Base-by-base conservation (phyloP, 805 yeast genomes). In the Monosporozyma unispora region DNA sequence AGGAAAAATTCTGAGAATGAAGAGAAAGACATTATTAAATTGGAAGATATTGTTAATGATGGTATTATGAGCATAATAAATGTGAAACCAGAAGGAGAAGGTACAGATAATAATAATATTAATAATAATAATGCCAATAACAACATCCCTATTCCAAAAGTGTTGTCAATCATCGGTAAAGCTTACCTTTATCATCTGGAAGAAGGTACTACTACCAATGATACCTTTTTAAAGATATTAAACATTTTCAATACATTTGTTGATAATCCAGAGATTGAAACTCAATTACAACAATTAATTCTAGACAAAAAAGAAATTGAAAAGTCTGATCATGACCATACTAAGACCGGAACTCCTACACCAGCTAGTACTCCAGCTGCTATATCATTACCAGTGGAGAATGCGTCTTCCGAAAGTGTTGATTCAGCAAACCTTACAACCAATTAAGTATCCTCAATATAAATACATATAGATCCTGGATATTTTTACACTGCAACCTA, bases 111-210 rank as follows among this genome's bases (percentile, higher is more conserved):
- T 11, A 31, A 21, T 14, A 41, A 41, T 14, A 14, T 3, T 16
- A 29, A 7, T 27, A 27, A 27, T 27, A 11, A 11, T 28, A 28
- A 14, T n/a, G 6, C 35, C 5, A n/a, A 31, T 14, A 11, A 12
- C 16, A 54, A 48, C 9, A 50, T 53, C 8, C 82, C 93, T 0
- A 82, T 88, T 47, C 71, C 75, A 47, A 88, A 83, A 52, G 80
- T 85, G 1, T 72, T 93, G 48, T 72, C 79, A 11, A 66, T 87
- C 45, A 72, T 84, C 10, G 81, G 95, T 50, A 85, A 84, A 59
- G 72, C 76, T n/a, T 81, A 78, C 55, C 53, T 80, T 40, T 77
- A 74, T 43, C 75, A 76, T 53, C 70, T 75, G 40, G 67, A 66
- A 38, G 45, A 60, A 10, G 68, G 67, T 5, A 56, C 60, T 11